Evolutionary conservation across 208 protist genomes (phyloP).

Genomic region (Leishmania tarentolae): DNA sequence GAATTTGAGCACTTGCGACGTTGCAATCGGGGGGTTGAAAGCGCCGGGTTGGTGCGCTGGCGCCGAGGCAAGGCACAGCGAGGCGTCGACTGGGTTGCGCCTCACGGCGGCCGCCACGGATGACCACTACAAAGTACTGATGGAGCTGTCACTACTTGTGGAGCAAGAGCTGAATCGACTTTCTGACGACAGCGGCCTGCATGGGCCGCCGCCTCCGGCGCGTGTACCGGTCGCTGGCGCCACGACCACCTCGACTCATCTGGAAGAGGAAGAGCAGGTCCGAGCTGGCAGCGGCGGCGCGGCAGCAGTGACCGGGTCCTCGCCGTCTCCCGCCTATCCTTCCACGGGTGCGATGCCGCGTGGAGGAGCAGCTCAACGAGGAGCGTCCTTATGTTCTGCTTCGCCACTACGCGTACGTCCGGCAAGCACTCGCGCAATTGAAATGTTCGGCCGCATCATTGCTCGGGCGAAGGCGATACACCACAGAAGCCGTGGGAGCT

Average conservation of each 20-base stretch:
- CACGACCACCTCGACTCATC: neutral
- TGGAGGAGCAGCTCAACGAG: neutral
- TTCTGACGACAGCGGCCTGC: neutral
- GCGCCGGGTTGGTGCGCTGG: neutral
- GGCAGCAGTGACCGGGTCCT: neutral
- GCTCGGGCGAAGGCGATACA: slow-evolving; percentile 13
- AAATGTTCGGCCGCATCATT: slow-evolving; percentile 16
- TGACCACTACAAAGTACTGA: slow-evolving; percentile 27
- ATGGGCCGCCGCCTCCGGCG: neutral
- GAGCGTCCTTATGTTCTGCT: neutral
- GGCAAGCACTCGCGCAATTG: slow-evolving; percentile 9
- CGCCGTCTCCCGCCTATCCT: neutral
- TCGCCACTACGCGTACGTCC: neutral
- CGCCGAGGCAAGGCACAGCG: neutral
- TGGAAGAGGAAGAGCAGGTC: slow-evolving; percentile 2
- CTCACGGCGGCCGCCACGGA: slow-evolving; percentile 13
- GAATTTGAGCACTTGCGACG: neutral
- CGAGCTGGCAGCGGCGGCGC: neutral
- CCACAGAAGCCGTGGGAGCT: slow-evolving; percentile 25
- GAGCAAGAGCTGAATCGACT: slow-evolving; percentile 28
- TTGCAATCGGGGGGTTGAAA: slow-evolving; percentile 6
- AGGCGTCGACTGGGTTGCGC: neutral
- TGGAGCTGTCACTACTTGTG: slow-evolving; percentile 26
- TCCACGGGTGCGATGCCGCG: neutral
- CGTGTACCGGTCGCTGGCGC: neutral